phyloP scores from a whole-genome alignment of 371 early-diverging fungal species.

The Mortierella sp. region DNA sequence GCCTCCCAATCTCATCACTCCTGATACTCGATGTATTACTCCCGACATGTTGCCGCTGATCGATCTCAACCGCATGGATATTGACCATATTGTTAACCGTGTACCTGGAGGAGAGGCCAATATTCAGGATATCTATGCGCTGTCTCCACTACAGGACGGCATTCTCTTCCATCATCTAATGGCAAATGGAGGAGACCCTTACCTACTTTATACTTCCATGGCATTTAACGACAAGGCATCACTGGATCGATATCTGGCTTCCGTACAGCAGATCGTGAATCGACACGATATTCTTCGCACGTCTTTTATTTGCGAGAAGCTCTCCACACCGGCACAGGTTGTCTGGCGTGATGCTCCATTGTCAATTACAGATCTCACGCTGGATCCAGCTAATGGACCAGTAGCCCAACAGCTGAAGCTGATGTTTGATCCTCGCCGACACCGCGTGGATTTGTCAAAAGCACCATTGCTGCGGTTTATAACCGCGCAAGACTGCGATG shows the following conservation, averaged over 20 bases:
- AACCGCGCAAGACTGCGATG: constrained; percentile 3
- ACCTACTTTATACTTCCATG: background rate
- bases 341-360: constrained; percentile 13
- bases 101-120: constrained; percentile 16
- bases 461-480: constrained; percentile 11
- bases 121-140: constrained; percentile 27
- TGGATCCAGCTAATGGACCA: constrained; percentile 17
- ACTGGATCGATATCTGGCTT: constrained; percentile 12
- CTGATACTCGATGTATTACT: background rate
- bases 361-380: background rate
- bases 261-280: constrained; percentile 9
- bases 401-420: constrained; percentile 6
- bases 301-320: constrained; percentile 11
- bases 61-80: constrained; percentile 8
- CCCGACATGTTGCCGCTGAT: constrained; percentile 16
- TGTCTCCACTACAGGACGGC: constrained; percentile 22
- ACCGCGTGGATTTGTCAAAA: constrained; percentile 6
- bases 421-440: background rate
- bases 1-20: constrained; percentile 15
- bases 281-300: constrained; percentile 21
- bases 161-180: constrained; percentile 21
- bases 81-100: constrained; percentile 1
- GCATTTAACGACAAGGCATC: background rate
- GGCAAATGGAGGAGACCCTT: constrained; percentile 8
- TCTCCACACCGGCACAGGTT: constrained; percentile 23